A percentile compares a stretch with the other conserved stretches of the same genome.
Evolutionary conservation across 441 rosid genomes (phyloP).

Genomic region (Corymbia citriodora): DNA sequence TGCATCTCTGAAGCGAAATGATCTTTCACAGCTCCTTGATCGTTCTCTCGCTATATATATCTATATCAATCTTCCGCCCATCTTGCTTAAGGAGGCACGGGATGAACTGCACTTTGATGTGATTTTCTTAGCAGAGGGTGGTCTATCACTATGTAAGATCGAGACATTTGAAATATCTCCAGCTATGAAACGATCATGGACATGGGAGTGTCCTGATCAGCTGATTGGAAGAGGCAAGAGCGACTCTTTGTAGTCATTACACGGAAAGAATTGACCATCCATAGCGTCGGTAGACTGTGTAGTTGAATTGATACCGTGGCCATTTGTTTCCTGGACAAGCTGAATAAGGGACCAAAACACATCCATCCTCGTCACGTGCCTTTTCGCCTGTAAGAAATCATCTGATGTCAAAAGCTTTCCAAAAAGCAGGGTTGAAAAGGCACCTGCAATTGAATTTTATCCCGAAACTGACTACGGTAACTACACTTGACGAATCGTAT

Average conservation of each 20-base stretch:
- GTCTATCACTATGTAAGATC: not conserved
- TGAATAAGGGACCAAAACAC: slow-evolving; percentile 81
- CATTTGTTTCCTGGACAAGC: slow-evolving; percentile 41
- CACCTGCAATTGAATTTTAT: not conserved
- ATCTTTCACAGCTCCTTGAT: not conserved
- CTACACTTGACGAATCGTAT: not conserved
- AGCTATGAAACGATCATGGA: slow-evolving; percentile 4
- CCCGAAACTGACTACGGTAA: not conserved
- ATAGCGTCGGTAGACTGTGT: slow-evolving; percentile 16
- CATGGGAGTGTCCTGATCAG: slow-evolving; percentile 26
- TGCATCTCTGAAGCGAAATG: not conserved
- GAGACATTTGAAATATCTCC: not conserved
- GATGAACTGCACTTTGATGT: not conserved
- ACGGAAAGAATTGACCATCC: slow-evolving; percentile 17
- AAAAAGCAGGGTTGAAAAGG: not conserved
- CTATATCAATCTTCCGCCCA: not conserved
- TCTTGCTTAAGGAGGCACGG: not conserved
- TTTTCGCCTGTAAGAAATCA: slow-evolving; percentile 40
- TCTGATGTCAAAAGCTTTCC: not conserved
- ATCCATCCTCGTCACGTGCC: slow-evolving; percentile 57
- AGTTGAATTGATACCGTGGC: slow-evolving; percentile 18
- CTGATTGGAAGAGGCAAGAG: slow-evolving; percentile 24
- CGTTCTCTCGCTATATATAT: not conserved
- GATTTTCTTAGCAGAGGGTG: not conserved
- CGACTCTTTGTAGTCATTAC: slow-evolving; percentile 34